Evolutionary conservation across 148 eudicot species (phyloP), one percentile per base, ranked within the genome.

Genomic region (Suaeda aralocaspica): DNA sequence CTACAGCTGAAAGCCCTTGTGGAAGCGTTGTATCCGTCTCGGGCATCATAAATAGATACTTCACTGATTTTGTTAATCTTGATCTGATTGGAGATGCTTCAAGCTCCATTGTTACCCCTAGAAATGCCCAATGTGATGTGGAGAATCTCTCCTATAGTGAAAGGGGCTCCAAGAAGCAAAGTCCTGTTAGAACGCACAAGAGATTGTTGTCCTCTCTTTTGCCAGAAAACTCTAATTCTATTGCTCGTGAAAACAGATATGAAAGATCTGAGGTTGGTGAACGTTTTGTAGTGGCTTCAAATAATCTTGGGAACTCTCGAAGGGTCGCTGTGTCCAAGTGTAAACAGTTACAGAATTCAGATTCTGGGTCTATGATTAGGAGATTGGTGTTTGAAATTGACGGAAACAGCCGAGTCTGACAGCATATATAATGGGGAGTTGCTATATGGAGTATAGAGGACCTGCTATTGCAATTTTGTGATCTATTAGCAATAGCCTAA

Each of bases 31-130:
- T 68, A 25, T 84, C 92, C 7, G 80, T 87, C 77, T 81, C 90
- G 25, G 81, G 83, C 41, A 85, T 90, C 68, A 90, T 90, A 42
- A 72, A 72, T 56, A 90, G 76, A 55, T 90, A 90, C 78, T 85
- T 90, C 61, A 74, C 81, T 18, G 66, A 72, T 76, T 71, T 76
- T 33, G 77, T 84, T 49, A 85, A 85, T 56, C 78, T 81, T 72
- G 78, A 75, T 59, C 67, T 65, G n/a, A n/a, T 69, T 66, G 63
- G 18, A 62, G 56, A 68, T 39, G 39, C 79, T 49, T 85, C 81
- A 2, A 29, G 68, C 55, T 70, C 83, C 7, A 69, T 76, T 67
- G 69, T 63, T 44, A 48, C 78, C 33, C 31, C 64, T 9, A n/a
- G 8, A 36, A 59, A 34, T 13, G 53, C 50, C 41, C 50, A 56